Evolutionary conservation across 495 filamentous ascomycete species (phyloP).

Genomic region (Penicillium crystallinum): DNA sequence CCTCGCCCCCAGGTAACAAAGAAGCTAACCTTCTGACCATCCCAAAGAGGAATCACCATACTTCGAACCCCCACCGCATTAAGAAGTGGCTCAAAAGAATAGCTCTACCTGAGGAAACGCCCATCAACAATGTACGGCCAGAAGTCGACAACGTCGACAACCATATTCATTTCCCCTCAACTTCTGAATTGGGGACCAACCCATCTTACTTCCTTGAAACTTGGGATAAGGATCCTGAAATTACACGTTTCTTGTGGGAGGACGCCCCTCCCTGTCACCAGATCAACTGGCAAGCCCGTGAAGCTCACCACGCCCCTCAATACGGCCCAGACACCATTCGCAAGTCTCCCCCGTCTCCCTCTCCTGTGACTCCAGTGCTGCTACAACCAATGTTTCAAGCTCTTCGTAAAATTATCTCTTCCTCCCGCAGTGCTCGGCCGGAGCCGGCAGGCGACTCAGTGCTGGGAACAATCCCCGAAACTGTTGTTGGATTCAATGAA

Average conservation of each 20-base stretch:
- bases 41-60: not conserved
- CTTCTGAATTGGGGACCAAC: not conserved
- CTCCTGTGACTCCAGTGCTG: not conserved
- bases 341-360: not conserved
- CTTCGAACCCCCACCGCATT: not conserved
- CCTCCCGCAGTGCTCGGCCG: not conserved
- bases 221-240: not conserved
- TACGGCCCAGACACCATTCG: not conserved
- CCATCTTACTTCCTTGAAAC: not conserved
- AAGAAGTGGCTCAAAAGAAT: not conserved
- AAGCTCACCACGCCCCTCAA: not conserved
- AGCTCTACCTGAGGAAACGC: not conserved
- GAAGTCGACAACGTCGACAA: not conserved
- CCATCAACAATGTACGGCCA: not conserved
- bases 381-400: not conserved
- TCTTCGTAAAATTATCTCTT: not conserved
- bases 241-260: not conserved
- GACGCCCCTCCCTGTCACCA: not conserved
- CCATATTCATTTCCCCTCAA: not conserved
- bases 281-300: not conserved
- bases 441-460: not conserved
- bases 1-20: not conserved
- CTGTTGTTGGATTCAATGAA: not conserved
- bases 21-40: not conserved
- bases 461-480: not conserved